Evolutionary conservation across 768 basidiomycete species (phyloP).

Genomic region (Hortiboletus campestris): DNA sequence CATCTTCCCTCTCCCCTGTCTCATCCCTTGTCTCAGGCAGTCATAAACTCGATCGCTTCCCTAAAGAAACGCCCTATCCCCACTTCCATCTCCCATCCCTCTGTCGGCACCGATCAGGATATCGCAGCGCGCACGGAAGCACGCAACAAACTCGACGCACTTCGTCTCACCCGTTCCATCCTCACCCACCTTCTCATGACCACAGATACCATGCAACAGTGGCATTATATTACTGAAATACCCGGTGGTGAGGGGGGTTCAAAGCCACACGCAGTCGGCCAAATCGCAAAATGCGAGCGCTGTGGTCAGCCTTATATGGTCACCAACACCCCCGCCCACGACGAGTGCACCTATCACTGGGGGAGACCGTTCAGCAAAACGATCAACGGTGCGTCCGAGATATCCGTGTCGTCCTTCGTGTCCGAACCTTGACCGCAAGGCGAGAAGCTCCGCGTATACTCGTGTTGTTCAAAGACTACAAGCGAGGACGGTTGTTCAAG

Average conservation of each 20-base stretch:
- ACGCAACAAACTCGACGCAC: slow-evolving; percentile 49
- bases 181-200: slow-evolving; percentile 63
- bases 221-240: slow-evolving; percentile 69
- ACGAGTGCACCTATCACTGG: slow-evolving; percentile 82
- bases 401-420: background rate
- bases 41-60: slow-evolving; percentile 49
- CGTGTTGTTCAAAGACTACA: slow-evolving; percentile 72
- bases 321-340: slow-evolving; percentile 51
- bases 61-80: slow-evolving; percentile 57
- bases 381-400: slow-evolving; percentile 55
- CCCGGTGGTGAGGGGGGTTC: slow-evolving; percentile 68
- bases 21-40: slow-evolving; percentile 38
- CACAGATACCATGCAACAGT: slow-evolving; percentile 53
- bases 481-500: slow-evolving; percentile 65
- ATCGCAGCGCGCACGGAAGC: slow-evolving; percentile 54
- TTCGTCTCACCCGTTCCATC: slow-evolving; percentile 50
- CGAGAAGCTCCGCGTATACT: slow-evolving; percentile 65
- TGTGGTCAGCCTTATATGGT: slow-evolving; percentile 73
- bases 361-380: slow-evolving; percentile 63
- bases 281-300: slow-evolving; percentile 71
- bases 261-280: slow-evolving; percentile 59
- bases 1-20: background rate
- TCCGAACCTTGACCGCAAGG: slow-evolving; percentile 39
- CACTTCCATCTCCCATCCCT: slow-evolving; percentile 56
- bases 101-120: slow-evolving; percentile 75